Evolutionary conservation across 768 basidiomycete species (phyloP).

Genomic region (Calocera cornea): DNA sequence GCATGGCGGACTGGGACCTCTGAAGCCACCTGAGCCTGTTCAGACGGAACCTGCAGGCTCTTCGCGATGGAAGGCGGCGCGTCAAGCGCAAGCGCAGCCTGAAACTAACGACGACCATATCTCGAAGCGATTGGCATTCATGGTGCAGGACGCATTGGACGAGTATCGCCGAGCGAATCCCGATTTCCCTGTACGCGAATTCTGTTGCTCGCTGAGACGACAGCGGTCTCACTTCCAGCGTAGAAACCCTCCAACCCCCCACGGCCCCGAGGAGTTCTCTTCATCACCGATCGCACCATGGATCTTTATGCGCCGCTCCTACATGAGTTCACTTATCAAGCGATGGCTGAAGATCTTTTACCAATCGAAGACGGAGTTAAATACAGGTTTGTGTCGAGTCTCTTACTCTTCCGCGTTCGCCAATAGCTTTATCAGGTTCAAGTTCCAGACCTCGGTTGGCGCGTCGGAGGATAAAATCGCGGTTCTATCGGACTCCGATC

Average conservation of each 20-base stretch:
- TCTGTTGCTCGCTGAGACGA: background rate
- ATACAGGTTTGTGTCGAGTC: slow-evolving; percentile 53
- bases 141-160: slow-evolving; percentile 72
- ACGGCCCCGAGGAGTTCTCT: slow-evolving; percentile 62
- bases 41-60: slow-evolving; percentile 36
- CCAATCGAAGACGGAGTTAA: slow-evolving; percentile 73
- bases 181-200: slow-evolving; percentile 63
- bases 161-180: slow-evolving; percentile 75
- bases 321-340: slow-evolving; percentile 98
- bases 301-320: slow-evolving; percentile 80
- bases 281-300: slow-evolving; percentile 95
- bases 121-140: slow-evolving; percentile 68
- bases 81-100: background rate
- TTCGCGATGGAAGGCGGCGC: background rate
- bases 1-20: slow-evolving; percentile 71
- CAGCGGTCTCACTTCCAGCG: slow-evolving; percentile 7
- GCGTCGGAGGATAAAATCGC: slow-evolving; percentile 80
- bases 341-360: slow-evolving; percentile 92
- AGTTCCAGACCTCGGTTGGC: slow-evolving; percentile 81
- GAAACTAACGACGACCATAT: slow-evolving; percentile 58
- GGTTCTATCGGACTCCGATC: slow-evolving; percentile 70
- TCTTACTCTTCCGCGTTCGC: no score
- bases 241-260: slow-evolving; percentile 29
- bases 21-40: slow-evolving; percentile 49
- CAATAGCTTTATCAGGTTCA: slow-evolving; percentile 44